A percentile compares a stretch with the other conserved stretches of the same genome.
Conservation (phyloP, 768 basidiomycete species). For the Brasilioporus rufonigricans region DNA sequence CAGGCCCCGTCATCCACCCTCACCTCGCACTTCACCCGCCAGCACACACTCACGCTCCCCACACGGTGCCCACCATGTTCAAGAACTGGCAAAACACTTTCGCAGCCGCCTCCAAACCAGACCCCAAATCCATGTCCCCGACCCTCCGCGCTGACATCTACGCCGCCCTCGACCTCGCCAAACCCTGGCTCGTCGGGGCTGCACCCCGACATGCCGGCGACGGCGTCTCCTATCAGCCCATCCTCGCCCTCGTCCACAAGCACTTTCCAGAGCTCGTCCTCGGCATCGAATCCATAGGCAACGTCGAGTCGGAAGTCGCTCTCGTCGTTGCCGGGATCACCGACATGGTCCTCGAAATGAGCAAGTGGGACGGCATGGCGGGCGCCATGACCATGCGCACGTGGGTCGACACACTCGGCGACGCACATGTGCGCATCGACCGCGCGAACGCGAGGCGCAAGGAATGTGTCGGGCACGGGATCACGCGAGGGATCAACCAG, state of each 20-base stretch:
- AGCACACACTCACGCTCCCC: no score
- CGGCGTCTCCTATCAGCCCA: conserved; percentile 47
- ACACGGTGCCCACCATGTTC: conserved; percentile 37
- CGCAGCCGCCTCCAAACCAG: conserved; percentile 27
- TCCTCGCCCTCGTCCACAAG: conserved; percentile 45
- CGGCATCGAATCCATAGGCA: conserved; percentile 46
- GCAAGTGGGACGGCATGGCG: conserved; percentile 55
- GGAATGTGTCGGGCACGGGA: conserved; percentile 45
- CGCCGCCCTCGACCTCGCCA: conserved; percentile 43
- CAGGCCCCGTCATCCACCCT: background rate
- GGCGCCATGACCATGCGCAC: conserved; percentile 56
- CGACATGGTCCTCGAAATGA: conserved; percentile 54
- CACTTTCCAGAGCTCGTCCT: conserved; percentile 47
- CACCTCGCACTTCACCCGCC: no score
- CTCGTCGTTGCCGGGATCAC: conserved; percentile 51
- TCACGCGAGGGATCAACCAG: conserved; percentile 51
- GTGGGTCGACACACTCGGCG: conserved; percentile 49
- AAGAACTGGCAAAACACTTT: conserved; percentile 44
- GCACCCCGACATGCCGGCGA: conserved; percentile 49
- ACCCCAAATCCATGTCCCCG: conserved; percentile 43
- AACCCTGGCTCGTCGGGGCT: conserved; percentile 44
- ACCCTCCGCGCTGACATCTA: conserved; percentile 52
- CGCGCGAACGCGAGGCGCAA: conserved; percentile 26
- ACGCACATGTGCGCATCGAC: conserved; percentile 37
- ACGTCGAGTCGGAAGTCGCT: conserved; percentile 47